phyloP scores from a whole-genome alignment of 1,284 basidiomycete species.

The Baeospora myosura region DNA sequence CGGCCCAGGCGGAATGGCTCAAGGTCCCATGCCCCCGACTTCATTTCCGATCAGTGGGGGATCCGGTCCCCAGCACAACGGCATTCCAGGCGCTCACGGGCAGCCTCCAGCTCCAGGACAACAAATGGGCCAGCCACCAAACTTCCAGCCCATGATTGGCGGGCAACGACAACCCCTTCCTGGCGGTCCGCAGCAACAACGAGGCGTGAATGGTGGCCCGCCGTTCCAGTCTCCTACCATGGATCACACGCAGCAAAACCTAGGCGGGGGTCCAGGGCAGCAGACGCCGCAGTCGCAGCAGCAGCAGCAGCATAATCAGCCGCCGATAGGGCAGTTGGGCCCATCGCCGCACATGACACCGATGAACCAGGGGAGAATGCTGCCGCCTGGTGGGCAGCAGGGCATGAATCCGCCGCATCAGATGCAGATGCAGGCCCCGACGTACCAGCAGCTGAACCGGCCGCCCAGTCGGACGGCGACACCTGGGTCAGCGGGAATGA shows the following conservation, averaged over 20 bases:
- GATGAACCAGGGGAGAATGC: constrained; percentile 40
- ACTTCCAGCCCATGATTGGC: constrained; percentile 18
- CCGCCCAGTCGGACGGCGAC: constrained; percentile 53
- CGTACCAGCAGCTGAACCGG: constrained; percentile 25
- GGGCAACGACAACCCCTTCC: constrained; percentile 13
- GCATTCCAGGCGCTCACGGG: constrained; percentile 36
- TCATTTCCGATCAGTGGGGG: too few species aligned
- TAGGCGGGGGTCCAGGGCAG: constrained; percentile 16
- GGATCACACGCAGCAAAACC: constrained; percentile 22
- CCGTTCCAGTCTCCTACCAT: constrained; percentile 29
- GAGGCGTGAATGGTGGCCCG: constrained; percentile 33
- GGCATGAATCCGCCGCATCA: constrained; percentile 35
- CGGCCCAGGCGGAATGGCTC: too few species aligned
- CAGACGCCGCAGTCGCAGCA: constrained; percentile 22
- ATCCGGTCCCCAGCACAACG: constrained; percentile 30
- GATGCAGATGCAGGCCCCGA: constrained; percentile 24
- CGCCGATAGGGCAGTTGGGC: constrained; percentile 25
- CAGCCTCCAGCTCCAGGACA: constrained; percentile 21
- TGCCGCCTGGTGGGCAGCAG: constrained; percentile 38
- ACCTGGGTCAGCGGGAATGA: constrained; percentile 36
- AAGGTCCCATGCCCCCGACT: not conserved
- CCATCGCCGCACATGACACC: constrained; percentile 42
- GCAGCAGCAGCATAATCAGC: constrained; percentile 13
- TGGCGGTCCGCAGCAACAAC: constrained; percentile 20
- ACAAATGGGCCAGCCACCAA: constrained; percentile 16